These are phyloP conservation scores for Emericellopsis atlantica DNA, from an alignment of 2,329 filamentous ascomycete species.

Conservation along the genomic window DNA sequence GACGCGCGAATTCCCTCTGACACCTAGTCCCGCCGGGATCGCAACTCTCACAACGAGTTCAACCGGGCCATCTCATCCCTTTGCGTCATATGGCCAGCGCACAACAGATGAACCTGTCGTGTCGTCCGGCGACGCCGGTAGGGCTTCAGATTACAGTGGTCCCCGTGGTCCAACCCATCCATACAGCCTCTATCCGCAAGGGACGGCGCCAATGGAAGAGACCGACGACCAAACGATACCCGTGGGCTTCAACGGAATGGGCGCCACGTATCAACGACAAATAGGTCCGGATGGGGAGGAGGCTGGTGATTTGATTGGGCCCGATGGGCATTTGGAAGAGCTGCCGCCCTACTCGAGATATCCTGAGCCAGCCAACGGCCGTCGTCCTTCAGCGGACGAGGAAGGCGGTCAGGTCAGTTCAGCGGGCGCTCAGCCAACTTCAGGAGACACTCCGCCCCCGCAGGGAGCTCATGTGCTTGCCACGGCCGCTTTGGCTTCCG, in stretches of 20 bases:
- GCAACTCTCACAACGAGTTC: not conserved
- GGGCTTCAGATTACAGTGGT: slow-evolving; percentile 41
- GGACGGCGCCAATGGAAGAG: slow-evolving; percentile 42
- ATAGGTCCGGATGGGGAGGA: slow-evolving; percentile 76
- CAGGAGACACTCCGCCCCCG: slow-evolving; percentile 4
- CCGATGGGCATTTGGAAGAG: slow-evolving; percentile 81
- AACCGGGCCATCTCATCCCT: slow-evolving; percentile 8
- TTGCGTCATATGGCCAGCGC: not conserved
- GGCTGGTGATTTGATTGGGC: slow-evolving; percentile 73
- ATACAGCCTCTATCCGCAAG: slow-evolving; percentile 78
- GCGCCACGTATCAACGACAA: slow-evolving; percentile 56
- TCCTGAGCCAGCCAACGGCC: slow-evolving; percentile 56
- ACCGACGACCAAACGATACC: slow-evolving; percentile 35
- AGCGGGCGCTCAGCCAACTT: slow-evolving; percentile 3
- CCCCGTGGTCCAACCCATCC: slow-evolving; percentile 65
- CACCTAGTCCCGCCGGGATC: too few species aligned
- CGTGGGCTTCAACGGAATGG: slow-evolving; percentile 62
- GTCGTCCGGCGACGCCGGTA: slow-evolving; percentile 21
- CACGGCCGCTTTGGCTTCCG: slow-evolving; percentile 14
- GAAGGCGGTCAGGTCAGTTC: not conserved
- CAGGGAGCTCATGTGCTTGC: slow-evolving; percentile 17
- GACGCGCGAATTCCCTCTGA: slow-evolving; percentile 7
- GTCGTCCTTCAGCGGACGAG: slow-evolving; percentile 1
- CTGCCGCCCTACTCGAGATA: slow-evolving; percentile 86
- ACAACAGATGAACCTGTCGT: not conserved